Percentiles rank a stretch among this genome's conserved stretches.
These are phyloP conservation scores for Echeveria elegans DNA, from an alignment of 164 flowering plant species.

Conservation along the genomic window DNA sequence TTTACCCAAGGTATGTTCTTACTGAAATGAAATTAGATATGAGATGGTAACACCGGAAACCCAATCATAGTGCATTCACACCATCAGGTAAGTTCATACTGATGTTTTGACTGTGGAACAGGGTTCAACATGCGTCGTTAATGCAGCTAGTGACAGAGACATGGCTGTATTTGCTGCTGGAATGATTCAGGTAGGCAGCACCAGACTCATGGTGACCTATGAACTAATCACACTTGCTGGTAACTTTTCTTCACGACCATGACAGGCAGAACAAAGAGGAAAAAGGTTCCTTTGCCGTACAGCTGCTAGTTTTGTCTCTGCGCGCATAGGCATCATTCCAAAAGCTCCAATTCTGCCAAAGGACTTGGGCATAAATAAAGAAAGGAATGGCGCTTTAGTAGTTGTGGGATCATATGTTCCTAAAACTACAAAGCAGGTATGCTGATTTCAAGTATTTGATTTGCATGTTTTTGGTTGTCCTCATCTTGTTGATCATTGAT, in stretches of 20 bases:
- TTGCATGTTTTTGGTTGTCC: neutral
- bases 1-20: slow-evolving; percentile 70
- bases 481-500: neutral
- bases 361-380: slow-evolving; percentile 53
- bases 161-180: slow-evolving; percentile 97
- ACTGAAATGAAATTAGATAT: neutral
- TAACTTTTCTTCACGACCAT: neutral
- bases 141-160: slow-evolving; percentile 97
- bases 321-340: slow-evolving; percentile 76
- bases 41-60: neutral
- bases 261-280: slow-evolving; percentile 90
- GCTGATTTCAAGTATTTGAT: slow-evolving; percentile 7
- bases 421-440: slow-evolving; percentile 94
- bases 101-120: slow-evolving; percentile 18
- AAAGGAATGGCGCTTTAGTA: slow-evolving; percentile 73
- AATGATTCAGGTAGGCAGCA: slow-evolving; percentile 67
- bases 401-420: slow-evolving; percentile 99
- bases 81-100: neutral
- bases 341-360: slow-evolving; percentile 67
- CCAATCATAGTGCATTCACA: neutral
- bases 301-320: slow-evolving; percentile 98
- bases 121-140: slow-evolving; percentile 90
- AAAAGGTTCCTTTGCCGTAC: slow-evolving; percentile 89
- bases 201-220: neutral
- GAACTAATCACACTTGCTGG: neutral